Evolutionary conservation across 2,329 filamentous ascomycete genomes (phyloP).

Genomic region (Alternaria dauci): DNA sequence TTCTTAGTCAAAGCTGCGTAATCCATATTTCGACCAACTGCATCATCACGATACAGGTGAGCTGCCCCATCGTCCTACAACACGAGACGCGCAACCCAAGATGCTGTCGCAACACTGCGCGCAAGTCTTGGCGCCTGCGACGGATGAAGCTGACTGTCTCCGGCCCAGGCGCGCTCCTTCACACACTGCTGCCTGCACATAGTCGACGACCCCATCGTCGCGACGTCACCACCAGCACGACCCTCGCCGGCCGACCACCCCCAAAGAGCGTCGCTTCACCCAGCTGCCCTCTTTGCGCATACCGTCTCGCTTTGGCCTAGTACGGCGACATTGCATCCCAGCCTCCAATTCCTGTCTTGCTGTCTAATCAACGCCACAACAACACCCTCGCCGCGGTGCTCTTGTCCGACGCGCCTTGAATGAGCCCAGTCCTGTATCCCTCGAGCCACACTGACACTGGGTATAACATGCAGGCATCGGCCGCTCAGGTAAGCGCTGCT

Average conservation of each 20-base stretch:
- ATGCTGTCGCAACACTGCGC: slow-evolving; percentile 20
- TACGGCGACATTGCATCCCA: neutral
- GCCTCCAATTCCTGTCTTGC: slow-evolving; percentile 8
- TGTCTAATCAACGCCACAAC: slow-evolving; percentile 20
- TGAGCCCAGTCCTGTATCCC: slow-evolving; percentile 44
- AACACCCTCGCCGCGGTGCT: slow-evolving; percentile 3
- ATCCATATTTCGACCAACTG: slow-evolving; percentile 29
- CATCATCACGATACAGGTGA: slow-evolving; percentile 32
- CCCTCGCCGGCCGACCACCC: neutral
- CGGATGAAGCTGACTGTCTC: slow-evolving; percentile 22
- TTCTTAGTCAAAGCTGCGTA: slow-evolving; percentile 34
- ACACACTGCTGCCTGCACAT: slow-evolving; percentile 11
- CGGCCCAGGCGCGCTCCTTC: slow-evolving; percentile 11
- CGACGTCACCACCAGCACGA: slow-evolving; percentile 20
- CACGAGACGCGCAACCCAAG: slow-evolving; percentile 16
- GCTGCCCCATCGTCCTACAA: slow-evolving; percentile 16
- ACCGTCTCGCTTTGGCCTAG: neutral
- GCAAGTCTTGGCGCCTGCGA: slow-evolving; percentile 11
- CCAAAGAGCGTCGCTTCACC: neutral
- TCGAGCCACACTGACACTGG: slow-evolving; percentile 43
- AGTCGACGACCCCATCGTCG: slow-evolving; percentile 7
- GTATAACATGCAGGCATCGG: slow-evolving; percentile 50
- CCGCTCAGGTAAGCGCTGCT: slow-evolving; percentile 64
- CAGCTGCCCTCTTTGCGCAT: neutral
- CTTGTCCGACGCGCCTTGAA: slow-evolving; percentile 20